Conservation (phyloP, 2,329 filamentous ascomycete species). For the Exophiala oligosperma region DNA sequence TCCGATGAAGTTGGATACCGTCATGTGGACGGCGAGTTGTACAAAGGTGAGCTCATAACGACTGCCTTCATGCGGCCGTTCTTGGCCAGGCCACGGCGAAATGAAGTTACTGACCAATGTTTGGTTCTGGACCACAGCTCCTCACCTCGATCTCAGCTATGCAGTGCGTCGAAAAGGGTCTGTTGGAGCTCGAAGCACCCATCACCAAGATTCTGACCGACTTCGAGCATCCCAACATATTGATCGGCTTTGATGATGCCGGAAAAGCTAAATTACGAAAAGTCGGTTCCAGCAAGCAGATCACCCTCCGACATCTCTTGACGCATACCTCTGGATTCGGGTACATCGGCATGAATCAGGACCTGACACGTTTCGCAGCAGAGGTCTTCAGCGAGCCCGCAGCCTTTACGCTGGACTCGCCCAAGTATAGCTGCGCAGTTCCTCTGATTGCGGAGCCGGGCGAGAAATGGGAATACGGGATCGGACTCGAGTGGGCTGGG, state of each 20-base stretch:
- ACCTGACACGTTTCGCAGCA: background rate
- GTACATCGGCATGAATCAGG: background rate
- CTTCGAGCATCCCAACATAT: conserved; percentile 47
- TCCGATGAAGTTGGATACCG: background rate
- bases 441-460: conserved; percentile 40
- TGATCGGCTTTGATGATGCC: conserved; percentile 43
- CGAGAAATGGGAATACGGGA: conserved; percentile 50
- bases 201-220: conserved; percentile 49
- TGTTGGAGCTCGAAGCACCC: conserved; percentile 49
- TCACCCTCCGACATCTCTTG: conserved; percentile 18
- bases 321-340: conserved; percentile 6
- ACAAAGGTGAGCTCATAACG: conserved; percentile 1
- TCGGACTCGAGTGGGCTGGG: conserved; percentile 55
- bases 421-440: background rate
- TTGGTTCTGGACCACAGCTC: too few species aligned
- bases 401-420: background rate
- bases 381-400: background rate
- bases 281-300: conserved; percentile 10
- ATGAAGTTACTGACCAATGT: too few species aligned
- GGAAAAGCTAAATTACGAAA: conserved; percentile 34
- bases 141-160: background rate
- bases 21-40: conserved; percentile 1
- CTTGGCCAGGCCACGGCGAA: too few species aligned
- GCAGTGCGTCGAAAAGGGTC: conserved; percentile 53
- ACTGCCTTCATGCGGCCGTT: too few species aligned